Evolutionary conservation across 805 yeast species (phyloP), one percentile per base, ranked within the genome.

Genomic region (Myxozyma geophila): DNA sequence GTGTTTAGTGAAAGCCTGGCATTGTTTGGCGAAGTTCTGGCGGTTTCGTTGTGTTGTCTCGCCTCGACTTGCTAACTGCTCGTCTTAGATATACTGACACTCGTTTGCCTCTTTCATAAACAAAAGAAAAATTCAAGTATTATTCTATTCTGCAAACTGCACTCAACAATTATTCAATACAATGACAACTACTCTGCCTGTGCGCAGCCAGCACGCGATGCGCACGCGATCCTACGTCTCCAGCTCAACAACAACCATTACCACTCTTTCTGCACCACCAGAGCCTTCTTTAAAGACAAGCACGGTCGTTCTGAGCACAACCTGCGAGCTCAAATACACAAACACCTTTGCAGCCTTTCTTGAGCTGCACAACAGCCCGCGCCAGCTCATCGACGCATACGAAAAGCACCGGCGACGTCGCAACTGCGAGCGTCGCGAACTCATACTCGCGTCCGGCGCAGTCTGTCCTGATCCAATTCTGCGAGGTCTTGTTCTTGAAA

Each of bases 401-500:
- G 69, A 66, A 7, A 37, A 17, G 7, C 69, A 66, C 43, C 64
- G 69, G 12, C 60, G 53, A 23, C 33, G 56, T 15, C 54, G 69
- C 44, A 66, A 66, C 44, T 23, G 15, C 41, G 64, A 59, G 6
- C 50, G 60, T 4, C 40, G 59, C 13, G 54, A 53, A 9, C 43
- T 37, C 15, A 47, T 66, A 35, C 49, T 50, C 5, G 47, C 47
- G 6, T 28, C 59, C 23, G 54, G 60, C 9, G 59, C 51, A 12
- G 54, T 66, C 33, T 17, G 40, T 37, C 69, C 69, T 9, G 69
- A 66, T 21, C 58, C 54, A 10, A 63, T 66, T 13, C 54, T 66
- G 50, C 43, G 47, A 4, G 67, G 67, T n/a, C 54, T 66, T 33
- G 67, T 57, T 40, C 62, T 66, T 37, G 64, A 63, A 21, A n/a